Percentiles rank a stretch among this genome's conserved stretches.
phyloP scores from a whole-genome alignment of 495 filamentous ascomycete genomes.

The Podospora fimiseda region DNA sequence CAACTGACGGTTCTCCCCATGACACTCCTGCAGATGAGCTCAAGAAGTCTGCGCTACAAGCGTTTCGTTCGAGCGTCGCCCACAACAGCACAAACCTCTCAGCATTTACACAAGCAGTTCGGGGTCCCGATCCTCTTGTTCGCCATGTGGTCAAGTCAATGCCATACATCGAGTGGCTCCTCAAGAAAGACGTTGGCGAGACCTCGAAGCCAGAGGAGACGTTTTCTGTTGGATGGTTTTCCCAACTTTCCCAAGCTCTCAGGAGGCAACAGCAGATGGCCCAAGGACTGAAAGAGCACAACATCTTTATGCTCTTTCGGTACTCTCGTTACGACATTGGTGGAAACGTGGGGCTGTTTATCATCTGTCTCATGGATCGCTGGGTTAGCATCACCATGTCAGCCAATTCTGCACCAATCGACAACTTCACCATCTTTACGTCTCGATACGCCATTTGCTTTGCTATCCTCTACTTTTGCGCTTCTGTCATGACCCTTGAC shows the following conservation, averaged over 20 bases:
- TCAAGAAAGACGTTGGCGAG: constrained; percentile 8
- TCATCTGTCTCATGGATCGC: constrained; percentile 26
- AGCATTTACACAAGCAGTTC: not conserved
- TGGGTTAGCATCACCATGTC: constrained; percentile 26
- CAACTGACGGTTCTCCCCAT: not conserved
- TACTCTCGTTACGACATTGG: constrained; percentile 20
- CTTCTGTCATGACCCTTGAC: constrained; percentile 21
- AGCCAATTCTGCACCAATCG: constrained; percentile 4
- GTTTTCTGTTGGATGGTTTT: constrained; percentile 24
- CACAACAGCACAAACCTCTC: not conserved
- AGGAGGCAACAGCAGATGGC: constrained; percentile 22
- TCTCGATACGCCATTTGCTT: constrained; percentile 27
- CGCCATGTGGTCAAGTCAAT: constrained; percentile 12
- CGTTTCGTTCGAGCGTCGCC: constrained; percentile 13
- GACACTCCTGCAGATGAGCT: not conserved
- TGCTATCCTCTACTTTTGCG: constrained; percentile 26
- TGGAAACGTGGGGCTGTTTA: constrained; percentile 25
- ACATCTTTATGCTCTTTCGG: constrained; percentile 26
- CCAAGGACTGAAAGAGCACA: constrained; percentile 28
- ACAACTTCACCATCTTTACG: constrained; percentile 16
- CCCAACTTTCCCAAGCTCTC: constrained; percentile 17
- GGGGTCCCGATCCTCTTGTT: constrained; percentile 5
- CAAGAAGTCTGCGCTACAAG: constrained; percentile 11
- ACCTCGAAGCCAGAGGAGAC: not conserved
- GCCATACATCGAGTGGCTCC: constrained; percentile 25